Evolutionary conservation across 352 stramenopile genomes (phyloP), one percentile per base, ranked within the genome.

Genomic region (Pythium phragmiticola): DNA sequence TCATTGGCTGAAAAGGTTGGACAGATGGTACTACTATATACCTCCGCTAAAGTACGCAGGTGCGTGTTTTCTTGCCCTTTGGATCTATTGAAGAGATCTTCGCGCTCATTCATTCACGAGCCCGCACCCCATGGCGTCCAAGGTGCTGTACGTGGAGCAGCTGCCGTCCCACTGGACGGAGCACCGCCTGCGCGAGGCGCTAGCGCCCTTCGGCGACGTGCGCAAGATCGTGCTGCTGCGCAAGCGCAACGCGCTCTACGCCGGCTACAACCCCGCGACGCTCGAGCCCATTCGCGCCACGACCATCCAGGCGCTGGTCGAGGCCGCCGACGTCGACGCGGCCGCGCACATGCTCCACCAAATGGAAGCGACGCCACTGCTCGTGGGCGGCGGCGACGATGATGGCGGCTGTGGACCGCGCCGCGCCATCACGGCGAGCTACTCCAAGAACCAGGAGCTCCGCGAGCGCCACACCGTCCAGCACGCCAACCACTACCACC

Each of bases 371-470:
- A 59, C 48, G 37, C 72, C 77, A 21, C 49, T 83, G n/a, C 8
- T 63, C 3, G 28, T 76, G 28, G 72, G 50, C 5, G 72, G 39
- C 14, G 68, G 60, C 26, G 47, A 39, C 14, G 16, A 3, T 14
- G 26, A 26, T 12, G 49, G n/a, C 33, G 33, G 49, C 2, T 12
- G n/a, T 33, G 50, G 33, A 7, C 50, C 33, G n/a, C 50, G 50
- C 37, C 28, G 43, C 16, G 39, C 72, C 13, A 37, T 82, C 30
- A 55, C 69, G 0, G 75, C 72, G 28, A 75, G 65, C 52, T 88
- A 79, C 69, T 84, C 76, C 48, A 85, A 83, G 72, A 87, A 82
- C 65, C 79, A 85, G 65, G 75, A 88, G 71, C 70, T 85, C 17
- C 75, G 75, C 57, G 75, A 81, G 23, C 68, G 65, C 16, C 65